phyloP scores from a whole-genome alignment of 2,329 filamentous ascomycete genomes.

The Trichoderma asperellum region DNA sequence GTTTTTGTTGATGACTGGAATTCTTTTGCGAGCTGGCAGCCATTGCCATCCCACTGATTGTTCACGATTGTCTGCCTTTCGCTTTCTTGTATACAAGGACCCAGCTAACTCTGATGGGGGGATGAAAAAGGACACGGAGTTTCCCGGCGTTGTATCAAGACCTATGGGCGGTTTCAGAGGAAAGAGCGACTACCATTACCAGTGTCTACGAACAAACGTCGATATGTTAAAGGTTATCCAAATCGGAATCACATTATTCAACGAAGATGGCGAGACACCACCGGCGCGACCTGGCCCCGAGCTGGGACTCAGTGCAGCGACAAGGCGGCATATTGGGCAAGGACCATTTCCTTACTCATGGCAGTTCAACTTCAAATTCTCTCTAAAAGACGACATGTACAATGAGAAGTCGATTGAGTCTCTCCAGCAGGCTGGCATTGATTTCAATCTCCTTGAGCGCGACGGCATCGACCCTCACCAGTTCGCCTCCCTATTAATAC shows the following conservation, averaged over 20 bases:
- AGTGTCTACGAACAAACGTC: slow-evolving; percentile 95
- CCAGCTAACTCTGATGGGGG: slow-evolving; percentile 28
- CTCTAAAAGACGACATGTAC: slow-evolving; percentile 94
- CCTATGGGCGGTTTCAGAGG: slow-evolving; percentile 94
- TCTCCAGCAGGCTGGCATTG: slow-evolving; percentile 86
- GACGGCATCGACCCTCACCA: slow-evolving; percentile 89
- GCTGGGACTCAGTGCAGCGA: slow-evolving; percentile 42
- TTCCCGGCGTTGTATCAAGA: slow-evolving; percentile 94
- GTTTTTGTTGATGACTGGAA: slow-evolving; percentile 37
- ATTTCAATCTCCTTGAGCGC: slow-evolving; percentile 80
- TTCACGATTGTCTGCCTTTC: background rate
- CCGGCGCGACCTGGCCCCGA: slow-evolving; percentile 66
- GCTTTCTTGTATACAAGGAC: background rate
- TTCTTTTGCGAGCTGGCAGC: background rate
- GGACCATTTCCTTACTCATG: slow-evolving; percentile 81
- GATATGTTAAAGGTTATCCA: slow-evolving; percentile 98
- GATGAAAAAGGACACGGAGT: slow-evolving; percentile 80
- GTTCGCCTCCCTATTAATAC: slow-evolving; percentile 88
- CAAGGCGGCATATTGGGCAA: slow-evolving; percentile 47
- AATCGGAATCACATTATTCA: slow-evolving; percentile 92
- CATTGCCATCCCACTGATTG: background rate
- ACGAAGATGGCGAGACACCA: slow-evolving; percentile 83
- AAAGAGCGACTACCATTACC: slow-evolving; percentile 98
- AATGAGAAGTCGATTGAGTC: slow-evolving; percentile 93
- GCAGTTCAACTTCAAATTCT: slow-evolving; percentile 99